Evolutionary conservation across 2,329 filamentous ascomycete species (phyloP).

Genomic region (Akanthomyces dipterigenus): DNA sequence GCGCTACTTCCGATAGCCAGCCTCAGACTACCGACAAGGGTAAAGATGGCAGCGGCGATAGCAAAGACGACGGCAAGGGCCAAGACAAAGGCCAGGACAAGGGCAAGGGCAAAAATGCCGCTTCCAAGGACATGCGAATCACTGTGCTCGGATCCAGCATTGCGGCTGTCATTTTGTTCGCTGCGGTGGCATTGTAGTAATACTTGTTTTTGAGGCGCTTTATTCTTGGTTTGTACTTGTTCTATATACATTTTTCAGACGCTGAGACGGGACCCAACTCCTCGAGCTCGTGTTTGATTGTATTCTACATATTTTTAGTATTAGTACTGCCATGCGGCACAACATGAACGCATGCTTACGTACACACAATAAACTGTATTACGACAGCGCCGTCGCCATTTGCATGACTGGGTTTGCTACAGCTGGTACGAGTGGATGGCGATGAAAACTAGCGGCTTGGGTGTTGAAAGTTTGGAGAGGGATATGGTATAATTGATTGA

Average conservation of each 20-base stretch:
- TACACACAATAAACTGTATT: neutral
- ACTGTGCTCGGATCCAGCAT: constrained; percentile 23
- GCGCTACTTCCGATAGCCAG: constrained; percentile 14
- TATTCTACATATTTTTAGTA: neutral
- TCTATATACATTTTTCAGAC: neutral
- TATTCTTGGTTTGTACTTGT: constrained; percentile 1
- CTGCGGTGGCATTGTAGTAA: constrained; percentile 19
- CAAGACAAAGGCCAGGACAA: constrained; percentile 8
- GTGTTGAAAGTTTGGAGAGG: too few relatives aligned
- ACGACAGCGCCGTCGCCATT: neutral
- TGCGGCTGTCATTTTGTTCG: constrained; percentile 23
- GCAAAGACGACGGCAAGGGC: neutral
- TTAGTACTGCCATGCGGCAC: neutral
- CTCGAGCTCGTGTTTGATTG: neutral
- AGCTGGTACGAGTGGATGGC: too few relatives aligned
- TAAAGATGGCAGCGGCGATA: neutral
- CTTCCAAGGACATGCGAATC: constrained; percentile 20
- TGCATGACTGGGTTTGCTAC: neutral
- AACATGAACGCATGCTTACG: neutral
- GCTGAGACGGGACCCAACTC: neutral
- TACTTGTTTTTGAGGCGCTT: neutral
- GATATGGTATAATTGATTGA: too few relatives aligned
- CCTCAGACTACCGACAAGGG: constrained; percentile 10
- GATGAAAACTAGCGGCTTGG: too few relatives aligned
- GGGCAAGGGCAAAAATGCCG: constrained; percentile 12